These are phyloP conservation scores for Aschersonia sp. DNA, from an alignment of 2,329 filamentous ascomycete species.

Conservation along the genomic window DNA sequence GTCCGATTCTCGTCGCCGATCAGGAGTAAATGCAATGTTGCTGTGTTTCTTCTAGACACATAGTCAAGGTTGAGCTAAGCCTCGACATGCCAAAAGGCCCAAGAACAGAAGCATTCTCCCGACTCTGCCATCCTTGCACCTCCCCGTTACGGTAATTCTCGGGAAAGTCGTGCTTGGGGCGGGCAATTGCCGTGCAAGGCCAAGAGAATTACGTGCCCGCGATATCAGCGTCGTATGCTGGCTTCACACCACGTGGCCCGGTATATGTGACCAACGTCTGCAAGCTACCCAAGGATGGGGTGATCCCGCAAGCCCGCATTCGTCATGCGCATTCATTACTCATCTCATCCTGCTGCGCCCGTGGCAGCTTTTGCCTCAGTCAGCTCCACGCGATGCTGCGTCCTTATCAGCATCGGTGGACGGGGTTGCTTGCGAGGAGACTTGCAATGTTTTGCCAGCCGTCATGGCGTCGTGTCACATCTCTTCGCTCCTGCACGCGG, in stretches of 20 bases:
- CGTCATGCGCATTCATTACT: not conserved
- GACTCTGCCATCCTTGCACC: no score
- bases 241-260: not conserved
- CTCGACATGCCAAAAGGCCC: no score
- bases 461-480: not conserved
- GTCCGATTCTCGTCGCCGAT: no score
- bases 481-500: not conserved
- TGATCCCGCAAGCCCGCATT: not conserved
- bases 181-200: not conserved
- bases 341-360: not conserved
- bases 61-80: no score
- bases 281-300: no score
- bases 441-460: not conserved
- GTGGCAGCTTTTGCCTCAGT: not conserved
- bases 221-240: not conserved
- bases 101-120: no score
- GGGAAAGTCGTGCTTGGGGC: not conserved
- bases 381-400: not conserved
- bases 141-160: not conserved
- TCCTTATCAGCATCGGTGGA: not conserved
- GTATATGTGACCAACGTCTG: no score
- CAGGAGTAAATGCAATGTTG: no score
- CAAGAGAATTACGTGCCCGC: not conserved
- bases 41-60: no score
- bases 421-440: not conserved